A percentile compares a stretch with the other conserved stretches of the same genome.
Conservation (phyloP, 75 land plant species). For the Pinus taeda region DNA sequence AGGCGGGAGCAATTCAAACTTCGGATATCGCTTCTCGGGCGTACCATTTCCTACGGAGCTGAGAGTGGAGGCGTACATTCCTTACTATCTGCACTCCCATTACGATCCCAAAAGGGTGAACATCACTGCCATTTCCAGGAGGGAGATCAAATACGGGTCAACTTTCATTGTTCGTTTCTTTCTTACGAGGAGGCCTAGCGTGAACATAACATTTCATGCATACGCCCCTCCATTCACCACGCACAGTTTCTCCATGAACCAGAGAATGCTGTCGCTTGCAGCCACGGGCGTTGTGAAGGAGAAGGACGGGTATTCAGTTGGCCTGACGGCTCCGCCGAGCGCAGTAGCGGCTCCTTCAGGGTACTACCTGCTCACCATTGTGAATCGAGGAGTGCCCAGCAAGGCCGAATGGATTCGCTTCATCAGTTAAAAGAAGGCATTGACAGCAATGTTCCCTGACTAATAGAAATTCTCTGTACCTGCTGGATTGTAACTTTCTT, state of each 20-base stretch:
- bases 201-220: slow-evolving; percentile 8
- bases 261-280: slow-evolving; percentile 44
- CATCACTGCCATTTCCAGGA: slow-evolving; percentile 3
- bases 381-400: slow-evolving; percentile 39
- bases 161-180: slow-evolving; percentile 27
- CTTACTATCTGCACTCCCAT: slow-evolving; percentile 20
- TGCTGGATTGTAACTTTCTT: too few species aligned
- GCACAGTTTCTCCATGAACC: slow-evolving; percentile 50
- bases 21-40: slow-evolving; percentile 34
- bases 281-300: slow-evolving; percentile 6
- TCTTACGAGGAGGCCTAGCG: slow-evolving; percentile 14
- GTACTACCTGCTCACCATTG: slow-evolving; percentile 49
- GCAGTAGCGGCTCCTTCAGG: slow-evolving; percentile 45
- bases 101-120: slow-evolving; percentile 16
- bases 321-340: slow-evolving; percentile 36
- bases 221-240: slow-evolving; percentile 55
- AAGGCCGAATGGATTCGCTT: slow-evolving; percentile 41
- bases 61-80: slow-evolving; percentile 42
- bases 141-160: slow-evolving; percentile 23
- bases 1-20: slow-evolving; percentile 65
- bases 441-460: too few species aligned
- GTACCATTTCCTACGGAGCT: slow-evolving; percentile 63
- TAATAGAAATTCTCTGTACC: too few species aligned
- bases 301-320: slow-evolving; percentile 5
- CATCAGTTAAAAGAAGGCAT: too few species aligned